phyloP scores from a whole-genome alignment of 805 yeast genomes.

The Candida peoriensis region DNA sequence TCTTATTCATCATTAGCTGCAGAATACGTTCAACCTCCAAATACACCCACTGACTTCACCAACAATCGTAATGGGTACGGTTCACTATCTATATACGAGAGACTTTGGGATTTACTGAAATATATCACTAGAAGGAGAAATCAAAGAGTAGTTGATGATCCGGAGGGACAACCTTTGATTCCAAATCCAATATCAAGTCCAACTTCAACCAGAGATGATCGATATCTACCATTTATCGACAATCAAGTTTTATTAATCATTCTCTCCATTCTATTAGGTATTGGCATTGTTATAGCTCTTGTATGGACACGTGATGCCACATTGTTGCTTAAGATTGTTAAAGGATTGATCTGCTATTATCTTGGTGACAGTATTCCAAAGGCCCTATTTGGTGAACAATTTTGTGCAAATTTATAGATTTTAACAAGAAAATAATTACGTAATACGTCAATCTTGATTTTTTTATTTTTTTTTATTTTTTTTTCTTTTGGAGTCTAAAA shows the following conservation, averaged over 20 bases:
- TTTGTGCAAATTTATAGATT: conserved; percentile 17
- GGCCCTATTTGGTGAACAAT: conserved; percentile 13
- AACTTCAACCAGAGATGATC: not conserved
- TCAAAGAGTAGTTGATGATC: conserved; percentile 3
- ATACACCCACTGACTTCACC: not conserved
- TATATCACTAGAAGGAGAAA: not conserved
- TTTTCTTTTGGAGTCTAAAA: not conserved
- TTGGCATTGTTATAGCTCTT: conserved; percentile 5
- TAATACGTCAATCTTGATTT: too few relatives aligned
- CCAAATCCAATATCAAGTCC: not conserved
- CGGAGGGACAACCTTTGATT: conserved; percentile 14
- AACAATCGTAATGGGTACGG: not conserved
- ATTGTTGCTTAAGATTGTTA: conserved; percentile 12
- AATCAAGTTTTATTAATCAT: conserved; percentile 4
- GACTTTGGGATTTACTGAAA: not conserved
- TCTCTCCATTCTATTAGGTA: conserved; percentile 1
- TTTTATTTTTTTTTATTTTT: too few relatives aligned
- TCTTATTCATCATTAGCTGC: not conserved
- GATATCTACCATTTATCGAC: conserved; percentile 3
- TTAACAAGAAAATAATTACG: too few relatives aligned
- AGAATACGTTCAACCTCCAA: not conserved
- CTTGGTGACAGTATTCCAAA: conserved; percentile 8
- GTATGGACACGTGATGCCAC: conserved; percentile 16
- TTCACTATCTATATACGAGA: not conserved
- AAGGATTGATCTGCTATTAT: conserved; percentile 18